Percentiles rank a stretch among this genome's conserved stretches.
Evolutionary conservation across 169 alveolate genomes (phyloP).

Genomic region (Eimeria praecox): DNA sequence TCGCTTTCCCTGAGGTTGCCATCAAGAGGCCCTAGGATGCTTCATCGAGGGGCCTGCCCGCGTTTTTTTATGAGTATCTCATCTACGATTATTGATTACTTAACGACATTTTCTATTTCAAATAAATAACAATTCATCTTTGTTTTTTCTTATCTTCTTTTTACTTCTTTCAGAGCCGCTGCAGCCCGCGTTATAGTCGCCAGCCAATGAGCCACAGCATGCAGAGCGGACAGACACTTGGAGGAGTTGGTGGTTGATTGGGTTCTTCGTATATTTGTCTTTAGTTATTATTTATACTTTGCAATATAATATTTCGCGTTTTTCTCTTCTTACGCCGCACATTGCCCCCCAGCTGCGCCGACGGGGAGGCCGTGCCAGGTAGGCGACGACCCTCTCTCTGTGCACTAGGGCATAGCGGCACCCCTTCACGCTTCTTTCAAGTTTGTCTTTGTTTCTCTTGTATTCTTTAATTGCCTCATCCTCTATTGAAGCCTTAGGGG

Average conservation of each 20-base stretch:
- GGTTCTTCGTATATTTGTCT: not conserved
- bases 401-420: conserved; percentile 4
- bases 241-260: not conserved
- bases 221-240: not conserved
- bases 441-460: not conserved
- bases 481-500: not conserved
- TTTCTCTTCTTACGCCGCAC: not conserved
- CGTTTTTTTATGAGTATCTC: not conserved
- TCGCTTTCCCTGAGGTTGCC: not conserved
- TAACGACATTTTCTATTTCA: not conserved
- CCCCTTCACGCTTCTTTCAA: not conserved
- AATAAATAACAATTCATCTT: not conserved
- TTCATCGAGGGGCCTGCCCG: not conserved
- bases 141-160: not conserved
- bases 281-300: not conserved
- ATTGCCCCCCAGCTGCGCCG: conserved; percentile 9
- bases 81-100: not conserved
- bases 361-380: conserved; percentile 40
- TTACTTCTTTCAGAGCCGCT: not conserved
- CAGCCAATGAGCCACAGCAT: conserved; percentile 38
- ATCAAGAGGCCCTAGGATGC: not conserved
- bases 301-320: not conserved
- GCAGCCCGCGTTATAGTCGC: not conserved
- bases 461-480: not conserved
- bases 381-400: conserved; percentile 21